A percentile compares a stretch with the other conserved stretches of the same genome.
phyloP scores from a whole-genome alignment of 2,329 filamentous ascomycete genomes.

The Cordyceps pruinosa region DNA sequence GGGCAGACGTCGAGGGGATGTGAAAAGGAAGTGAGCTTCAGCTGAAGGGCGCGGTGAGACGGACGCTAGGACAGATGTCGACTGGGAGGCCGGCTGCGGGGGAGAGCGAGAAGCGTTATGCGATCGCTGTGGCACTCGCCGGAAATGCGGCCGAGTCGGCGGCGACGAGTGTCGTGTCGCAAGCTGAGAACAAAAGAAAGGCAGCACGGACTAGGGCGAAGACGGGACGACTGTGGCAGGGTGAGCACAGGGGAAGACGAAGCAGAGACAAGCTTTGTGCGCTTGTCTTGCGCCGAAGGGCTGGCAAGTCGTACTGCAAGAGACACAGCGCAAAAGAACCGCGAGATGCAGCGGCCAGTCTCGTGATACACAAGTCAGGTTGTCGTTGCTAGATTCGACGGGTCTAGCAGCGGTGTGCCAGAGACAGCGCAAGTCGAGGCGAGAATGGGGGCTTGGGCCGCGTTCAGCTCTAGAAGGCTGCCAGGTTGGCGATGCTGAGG shows the following conservation, averaged over 20 bases:
- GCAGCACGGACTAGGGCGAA: background rate
- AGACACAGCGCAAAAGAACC: conserved; percentile 1
- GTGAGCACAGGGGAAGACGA: background rate
- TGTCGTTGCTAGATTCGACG: background rate
- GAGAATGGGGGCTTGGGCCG: conserved; percentile 1
- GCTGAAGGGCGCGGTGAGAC: conserved; percentile 11
- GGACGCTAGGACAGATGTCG: background rate
- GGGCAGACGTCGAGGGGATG: background rate
- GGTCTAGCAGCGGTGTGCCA: background rate
- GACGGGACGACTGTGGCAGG: background rate
- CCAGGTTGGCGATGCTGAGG: background rate
- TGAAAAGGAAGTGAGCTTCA: conserved; percentile 11
- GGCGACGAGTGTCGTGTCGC: background rate
- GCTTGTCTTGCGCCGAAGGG: background rate
- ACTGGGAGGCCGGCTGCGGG: background rate
- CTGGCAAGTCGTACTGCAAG: background rate
- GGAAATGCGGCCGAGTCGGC: background rate
- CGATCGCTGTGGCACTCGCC: background rate
- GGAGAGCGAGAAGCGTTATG: background rate
- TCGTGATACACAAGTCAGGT: background rate
- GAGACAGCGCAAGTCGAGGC: background rate
- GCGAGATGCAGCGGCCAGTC: background rate
- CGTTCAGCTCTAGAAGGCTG: background rate
- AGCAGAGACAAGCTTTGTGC: background rate
- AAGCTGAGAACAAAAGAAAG: background rate